phyloP scores from a whole-genome alignment of 768 basidiomycete species.

The Rubroboletus pulcherrimus region DNA sequence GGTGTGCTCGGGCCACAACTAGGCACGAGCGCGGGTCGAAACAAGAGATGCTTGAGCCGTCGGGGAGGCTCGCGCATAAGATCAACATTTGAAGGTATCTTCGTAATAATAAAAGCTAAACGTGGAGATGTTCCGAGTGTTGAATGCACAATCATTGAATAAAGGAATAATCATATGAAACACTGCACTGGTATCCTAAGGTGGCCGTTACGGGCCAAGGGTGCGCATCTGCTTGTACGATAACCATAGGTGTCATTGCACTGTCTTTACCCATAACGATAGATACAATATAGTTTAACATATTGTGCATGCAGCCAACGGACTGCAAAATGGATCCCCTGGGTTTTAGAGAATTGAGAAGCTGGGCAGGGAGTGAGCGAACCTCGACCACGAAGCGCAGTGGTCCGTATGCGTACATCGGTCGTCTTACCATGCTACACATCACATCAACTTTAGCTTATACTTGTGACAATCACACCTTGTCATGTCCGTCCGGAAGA shows the following conservation, averaged over 20 bases:
- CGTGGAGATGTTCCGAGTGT: too few species aligned
- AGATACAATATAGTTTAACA: not conserved
- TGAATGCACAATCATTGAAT: too few species aligned
- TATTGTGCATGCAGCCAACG: too few species aligned
- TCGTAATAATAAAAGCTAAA: too few species aligned
- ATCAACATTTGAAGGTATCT: too few species aligned
- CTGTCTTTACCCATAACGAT: constrained; percentile 16
- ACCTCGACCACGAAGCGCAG: not conserved
- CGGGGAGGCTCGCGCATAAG: too few species aligned
- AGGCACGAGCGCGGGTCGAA: too few species aligned
- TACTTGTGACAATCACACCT: not conserved
- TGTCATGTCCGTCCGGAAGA: not conserved
- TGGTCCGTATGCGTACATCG: not conserved
- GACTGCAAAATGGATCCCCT: not conserved
- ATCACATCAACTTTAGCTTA: not conserved
- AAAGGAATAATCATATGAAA: too few species aligned
- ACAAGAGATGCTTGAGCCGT: too few species aligned
- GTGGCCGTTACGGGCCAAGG: too few species aligned
- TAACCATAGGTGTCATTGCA: constrained; percentile 32
- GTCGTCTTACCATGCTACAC: not conserved
- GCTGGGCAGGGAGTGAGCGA: not conserved
- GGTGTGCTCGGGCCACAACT: too few species aligned
- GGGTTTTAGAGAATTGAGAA: not conserved
- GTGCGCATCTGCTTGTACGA: not conserved
- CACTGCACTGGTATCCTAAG: too few species aligned